Base-by-base conservation (phyloP, 768 basidiomycete genomes). In the Coprinopsis marcescibilis region DNA sequence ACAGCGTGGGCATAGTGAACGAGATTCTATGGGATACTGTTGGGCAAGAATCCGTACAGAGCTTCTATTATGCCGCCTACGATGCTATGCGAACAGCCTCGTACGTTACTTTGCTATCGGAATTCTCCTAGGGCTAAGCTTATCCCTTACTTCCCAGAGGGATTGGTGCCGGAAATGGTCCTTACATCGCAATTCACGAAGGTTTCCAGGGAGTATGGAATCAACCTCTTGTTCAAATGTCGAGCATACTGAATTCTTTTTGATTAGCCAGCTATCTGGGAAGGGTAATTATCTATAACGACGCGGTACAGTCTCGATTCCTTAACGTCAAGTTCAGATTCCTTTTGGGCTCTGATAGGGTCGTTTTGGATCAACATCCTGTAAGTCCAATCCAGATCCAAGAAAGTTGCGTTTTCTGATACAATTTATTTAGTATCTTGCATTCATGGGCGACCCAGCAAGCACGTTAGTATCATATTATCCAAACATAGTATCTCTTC, bases 301-400 rank as follows among this genome's bases (percentile, higher is more conserved):
- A n/a, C 46, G 23, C 15, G 26, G 13, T n/a, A 25, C 26, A 33
- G 38, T 51, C 45, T n/a, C 20, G 11, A 20, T 29, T 17, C 32
- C 26, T 51, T 39, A 52, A 48, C 44, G 27, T 32, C 36, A 27
- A 65, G 13, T 46, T 30, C 27, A 83, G 80, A 45, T 92, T 87
- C 72, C 65, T 92, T 45, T 63, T 76, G 33, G 82, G 86, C 36
- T 80, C 83, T 23, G 92, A 94, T 65, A 81, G 92, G 46, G 63
- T 82, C 51, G 71, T 76, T 26, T 63, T 93, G 32, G 90, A 93
- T 65, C 75, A 82, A 38, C 90, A 93, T 64, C 85, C 85, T 32
- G 55, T 92, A 83, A 63, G 65, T 81, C 29, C 21, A 14, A 36
- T 43, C 26, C 20, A 32, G 5, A n/a, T 41, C 53, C 36, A 39